Evolutionary conservation across 108 stramenopile species (phyloP).

Genomic region (Tribonema minus): DNA sequence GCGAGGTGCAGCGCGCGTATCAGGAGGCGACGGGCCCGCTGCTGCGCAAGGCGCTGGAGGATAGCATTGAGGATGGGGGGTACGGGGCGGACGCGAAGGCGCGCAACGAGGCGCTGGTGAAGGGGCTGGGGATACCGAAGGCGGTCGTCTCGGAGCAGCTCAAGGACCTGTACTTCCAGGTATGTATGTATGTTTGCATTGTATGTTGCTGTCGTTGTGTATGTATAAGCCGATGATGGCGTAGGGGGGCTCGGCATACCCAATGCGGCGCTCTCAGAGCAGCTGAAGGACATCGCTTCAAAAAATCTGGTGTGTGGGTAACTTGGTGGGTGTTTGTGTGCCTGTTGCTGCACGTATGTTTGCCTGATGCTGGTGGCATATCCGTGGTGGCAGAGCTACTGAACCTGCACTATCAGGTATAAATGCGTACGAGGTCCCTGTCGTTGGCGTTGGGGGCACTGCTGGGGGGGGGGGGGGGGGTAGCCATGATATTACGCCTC

Average conservation of each 20-base stretch:
- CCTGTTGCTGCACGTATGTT: too few species aligned
- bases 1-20: neutral
- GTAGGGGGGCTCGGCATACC: conserved; percentile 16
- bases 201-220: neutral
- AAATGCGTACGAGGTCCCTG: too few species aligned
- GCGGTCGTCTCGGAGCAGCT: conserved; percentile 20
- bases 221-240: too few species aligned
- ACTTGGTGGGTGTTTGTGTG: too few species aligned
- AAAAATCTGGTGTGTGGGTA: too few species aligned
- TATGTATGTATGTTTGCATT: neutral
- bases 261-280: conserved; percentile 7
- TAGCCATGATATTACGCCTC: too few species aligned
- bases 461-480: too few species aligned
- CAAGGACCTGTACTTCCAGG: conserved; percentile 24
- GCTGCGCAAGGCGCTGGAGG: conserved; percentile 7
- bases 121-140: conserved; percentile 18
- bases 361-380: too few species aligned
- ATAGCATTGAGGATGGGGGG: conserved; percentile 5
- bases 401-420: too few species aligned
- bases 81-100: conserved; percentile 4
- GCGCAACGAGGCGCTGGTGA: conserved; percentile 8
- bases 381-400: too few species aligned
- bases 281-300: conserved; percentile 26
- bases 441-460: too few species aligned
- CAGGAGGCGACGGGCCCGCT: conserved; percentile 27